Conservation (phyloP, 108 stramenopile species). For the Stephanodiscus triporus region DNA sequence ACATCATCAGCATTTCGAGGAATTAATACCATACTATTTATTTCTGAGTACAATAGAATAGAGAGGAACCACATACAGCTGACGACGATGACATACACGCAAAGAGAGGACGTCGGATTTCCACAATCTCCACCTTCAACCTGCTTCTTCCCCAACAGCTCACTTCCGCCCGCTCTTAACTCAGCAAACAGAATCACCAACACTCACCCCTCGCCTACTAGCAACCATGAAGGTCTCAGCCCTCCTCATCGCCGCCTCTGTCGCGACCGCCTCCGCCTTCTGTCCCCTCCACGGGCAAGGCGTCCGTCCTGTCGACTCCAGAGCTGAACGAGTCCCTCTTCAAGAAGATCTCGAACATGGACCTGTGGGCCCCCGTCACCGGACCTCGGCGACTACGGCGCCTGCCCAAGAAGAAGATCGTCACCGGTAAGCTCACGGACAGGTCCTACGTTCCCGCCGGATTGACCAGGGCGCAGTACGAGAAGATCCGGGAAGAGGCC, state of each 20-base stretch:
- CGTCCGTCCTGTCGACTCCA: conserved; percentile 37
- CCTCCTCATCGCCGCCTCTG: conserved; percentile 61
- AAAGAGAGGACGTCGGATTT: no score
- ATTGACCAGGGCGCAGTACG: conserved; percentile 70
- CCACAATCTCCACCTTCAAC: no score
- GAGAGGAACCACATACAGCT: no score
- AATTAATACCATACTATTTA: no score
- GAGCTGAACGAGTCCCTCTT: conserved; percentile 55
- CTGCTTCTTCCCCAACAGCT: no score
- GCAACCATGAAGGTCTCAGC: conserved; percentile 74
- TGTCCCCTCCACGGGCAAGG: conserved; percentile 58
- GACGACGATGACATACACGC: no score
- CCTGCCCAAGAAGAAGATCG: conserved; percentile 76
- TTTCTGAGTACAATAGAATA: no score
- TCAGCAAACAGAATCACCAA: no score
- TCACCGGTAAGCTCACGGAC: conserved; percentile 54
- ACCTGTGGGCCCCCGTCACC: conserved; percentile 67
- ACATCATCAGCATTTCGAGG: no score
- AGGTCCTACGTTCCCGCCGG: conserved; percentile 81
- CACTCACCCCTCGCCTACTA: no score
- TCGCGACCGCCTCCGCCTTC: conserved; percentile 79
- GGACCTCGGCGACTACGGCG: conserved; percentile 81
- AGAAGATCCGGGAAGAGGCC: conserved; percentile 64
- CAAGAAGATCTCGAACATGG: conserved; percentile 68
- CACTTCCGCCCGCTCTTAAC: no score